Evolutionary conservation across 345 rosid genomes (phyloP).

Genomic region (Brassica rapa): DNA sequence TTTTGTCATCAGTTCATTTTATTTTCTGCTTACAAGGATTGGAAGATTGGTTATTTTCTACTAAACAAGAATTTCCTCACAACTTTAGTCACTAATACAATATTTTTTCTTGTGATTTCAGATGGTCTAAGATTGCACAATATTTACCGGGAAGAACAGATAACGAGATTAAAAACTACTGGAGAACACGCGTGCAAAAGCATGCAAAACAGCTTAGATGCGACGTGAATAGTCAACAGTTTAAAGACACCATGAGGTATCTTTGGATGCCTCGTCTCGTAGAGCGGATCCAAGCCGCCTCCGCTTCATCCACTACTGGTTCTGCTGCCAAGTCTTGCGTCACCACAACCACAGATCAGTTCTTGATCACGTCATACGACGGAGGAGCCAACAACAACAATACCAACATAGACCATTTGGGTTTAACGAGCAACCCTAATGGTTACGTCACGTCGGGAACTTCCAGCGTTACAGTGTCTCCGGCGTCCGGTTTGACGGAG

Average conservation of each 20-base stretch:
- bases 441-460: slow-evolving; percentile 49
- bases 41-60: neutral
- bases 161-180: slow-evolving; percentile 90
- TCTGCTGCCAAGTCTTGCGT: slow-evolving; percentile 28
- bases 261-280: slow-evolving; percentile 87
- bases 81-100: neutral
- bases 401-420: slow-evolving; percentile 11
- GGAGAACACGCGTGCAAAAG: slow-evolving; percentile 93
- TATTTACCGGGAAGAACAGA: slow-evolving; percentile 90
- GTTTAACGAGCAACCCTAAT: slow-evolving; percentile 14
- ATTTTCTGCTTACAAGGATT: neutral
- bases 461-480: slow-evolving; percentile 59
- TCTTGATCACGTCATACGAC: neutral
- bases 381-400: neutral
- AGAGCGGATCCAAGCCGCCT: slow-evolving; percentile 78
- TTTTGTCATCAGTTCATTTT: neutral
- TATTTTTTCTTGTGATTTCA: slow-evolving; percentile 1
- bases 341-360: slow-evolving; percentile 26
- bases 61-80: neutral
- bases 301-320: slow-evolving; percentile 31
- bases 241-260: slow-evolving; percentile 71
- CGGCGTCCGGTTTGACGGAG: slow-evolving; percentile 60
- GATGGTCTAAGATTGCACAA: slow-evolving; percentile 93
- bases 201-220: slow-evolving; percentile 84
- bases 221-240: slow-evolving; percentile 82